Conservation (phyloP, 176 grass and related monocot species). For the Raddia distichophylla region DNA sequence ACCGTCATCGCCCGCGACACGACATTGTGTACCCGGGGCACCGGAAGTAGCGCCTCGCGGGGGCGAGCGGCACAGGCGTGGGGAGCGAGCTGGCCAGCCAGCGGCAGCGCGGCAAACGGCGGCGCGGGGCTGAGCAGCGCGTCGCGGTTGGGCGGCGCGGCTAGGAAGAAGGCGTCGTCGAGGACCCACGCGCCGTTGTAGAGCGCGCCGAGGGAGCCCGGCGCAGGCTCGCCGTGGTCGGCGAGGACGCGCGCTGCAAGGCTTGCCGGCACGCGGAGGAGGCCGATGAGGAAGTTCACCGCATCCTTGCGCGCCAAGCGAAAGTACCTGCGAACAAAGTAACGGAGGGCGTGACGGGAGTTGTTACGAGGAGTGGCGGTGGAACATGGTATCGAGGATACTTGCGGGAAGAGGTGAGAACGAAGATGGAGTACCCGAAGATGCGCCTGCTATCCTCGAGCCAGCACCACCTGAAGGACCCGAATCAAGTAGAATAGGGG, state of each 20-base stretch:
- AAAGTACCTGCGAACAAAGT: too few species aligned
- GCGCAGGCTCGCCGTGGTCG: constrained; percentile 9
- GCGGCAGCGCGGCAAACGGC: constrained; percentile 27
- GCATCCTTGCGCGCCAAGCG: constrained; percentile 67
- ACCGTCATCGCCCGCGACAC: too few species aligned
- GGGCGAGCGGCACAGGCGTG: background rate
- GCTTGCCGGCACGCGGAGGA: constrained; percentile 60
- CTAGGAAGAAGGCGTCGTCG: constrained; percentile 48
- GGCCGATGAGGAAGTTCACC: constrained; percentile 75
- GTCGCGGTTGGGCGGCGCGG: constrained; percentile 36
- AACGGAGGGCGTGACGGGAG: too few species aligned
- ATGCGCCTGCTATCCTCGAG: too few species aligned
- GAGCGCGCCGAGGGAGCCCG: constrained; percentile 53
- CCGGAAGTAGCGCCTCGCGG: constrained; percentile 42
- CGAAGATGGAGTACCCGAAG: too few species aligned
- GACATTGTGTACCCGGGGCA: too few species aligned
- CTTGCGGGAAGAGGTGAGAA: too few species aligned
- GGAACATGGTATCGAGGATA: too few species aligned
- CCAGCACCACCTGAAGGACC: too few species aligned
- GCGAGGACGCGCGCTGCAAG: constrained; percentile 50
- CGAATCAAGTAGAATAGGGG: too few species aligned
- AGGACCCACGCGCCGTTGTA: constrained; percentile 51
- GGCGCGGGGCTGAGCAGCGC: constrained; percentile 43
- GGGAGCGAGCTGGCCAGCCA: background rate
- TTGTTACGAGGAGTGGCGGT: too few species aligned